phyloP scores from a whole-genome alignment of 331 rosid genomes.

The Dryas integrifolia region DNA sequence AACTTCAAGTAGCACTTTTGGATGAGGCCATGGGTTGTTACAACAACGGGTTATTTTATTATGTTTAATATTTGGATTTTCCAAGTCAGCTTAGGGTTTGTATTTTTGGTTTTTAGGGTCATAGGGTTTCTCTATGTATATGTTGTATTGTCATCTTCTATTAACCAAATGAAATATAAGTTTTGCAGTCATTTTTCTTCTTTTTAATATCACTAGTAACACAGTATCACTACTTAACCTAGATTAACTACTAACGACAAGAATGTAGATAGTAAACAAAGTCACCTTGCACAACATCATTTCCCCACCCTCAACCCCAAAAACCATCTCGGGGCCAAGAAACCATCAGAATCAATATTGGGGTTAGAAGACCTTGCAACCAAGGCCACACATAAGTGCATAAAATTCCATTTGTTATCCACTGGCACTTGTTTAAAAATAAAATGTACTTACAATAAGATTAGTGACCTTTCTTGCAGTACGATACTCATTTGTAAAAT shows the following conservation, averaged over 20 bases:
- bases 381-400: neutral
- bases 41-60: too few relatives aligned
- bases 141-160: too few relatives aligned
- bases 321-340: neutral
- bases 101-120: too few relatives aligned
- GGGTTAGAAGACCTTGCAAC: neutral
- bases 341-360: neutral
- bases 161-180: too few relatives aligned
- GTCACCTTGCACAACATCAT: neutral
- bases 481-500: slow-evolving; percentile 60
- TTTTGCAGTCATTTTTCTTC: too few relatives aligned
- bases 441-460: slow-evolving; percentile 68
- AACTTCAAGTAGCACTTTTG: too few relatives aligned
- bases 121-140: too few relatives aligned
- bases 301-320: neutral
- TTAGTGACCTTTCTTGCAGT: slow-evolving; percentile 74
- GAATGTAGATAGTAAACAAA: neutral
- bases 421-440: neutral
- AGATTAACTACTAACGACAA: neutral
- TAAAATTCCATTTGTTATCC: neutral
- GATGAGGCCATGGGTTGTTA: too few relatives aligned
- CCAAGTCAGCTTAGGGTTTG: too few relatives aligned
- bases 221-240: neutral
- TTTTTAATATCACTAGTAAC: too few relatives aligned
- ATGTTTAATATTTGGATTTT: too few relatives aligned